Evolutionary conservation across 2,329 filamentous ascomycete species (phyloP).

Genomic region (Zasmidium citrigriseum): DNA sequence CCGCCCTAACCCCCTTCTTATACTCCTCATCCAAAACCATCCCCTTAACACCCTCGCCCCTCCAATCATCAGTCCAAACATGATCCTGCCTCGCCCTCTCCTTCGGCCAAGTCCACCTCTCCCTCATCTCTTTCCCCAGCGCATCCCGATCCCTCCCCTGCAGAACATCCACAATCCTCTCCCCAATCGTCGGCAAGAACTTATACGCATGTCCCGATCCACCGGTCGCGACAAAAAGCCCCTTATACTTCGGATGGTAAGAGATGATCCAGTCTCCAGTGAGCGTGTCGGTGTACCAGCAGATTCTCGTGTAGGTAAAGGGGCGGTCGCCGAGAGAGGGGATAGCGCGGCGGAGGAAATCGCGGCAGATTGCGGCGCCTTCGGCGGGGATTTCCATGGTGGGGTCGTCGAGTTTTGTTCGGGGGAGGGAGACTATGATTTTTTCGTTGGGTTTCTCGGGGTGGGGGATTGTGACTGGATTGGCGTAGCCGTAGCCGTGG

Average conservation of each 20-base stretch:
- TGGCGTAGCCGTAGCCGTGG: constrained; percentile 53
- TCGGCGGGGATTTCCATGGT: constrained; percentile 55
- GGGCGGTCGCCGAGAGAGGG: constrained; percentile 41
- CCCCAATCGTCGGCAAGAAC: constrained; percentile 60
- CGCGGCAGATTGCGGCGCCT: constrained; percentile 62
- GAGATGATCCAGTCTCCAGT: constrained; percentile 58
- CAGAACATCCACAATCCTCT: constrained; percentile 55
- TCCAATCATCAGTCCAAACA: constrained; percentile 42
- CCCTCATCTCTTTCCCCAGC: constrained; percentile 51
- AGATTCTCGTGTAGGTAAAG: constrained; percentile 51
- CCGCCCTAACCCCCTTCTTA: constrained; percentile 14
- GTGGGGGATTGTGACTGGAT: constrained; percentile 48
- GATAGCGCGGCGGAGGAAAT: constrained; percentile 59
- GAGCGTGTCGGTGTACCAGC: constrained; percentile 60
- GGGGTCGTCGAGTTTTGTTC: constrained; percentile 49
- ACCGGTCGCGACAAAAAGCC: constrained; percentile 61
- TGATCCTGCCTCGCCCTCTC: constrained; percentile 37
- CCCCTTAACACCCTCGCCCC: constrained; percentile 37
- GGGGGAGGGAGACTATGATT: constrained; percentile 52
- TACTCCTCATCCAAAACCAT: constrained; percentile 40
- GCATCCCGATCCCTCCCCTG: constrained; percentile 41
- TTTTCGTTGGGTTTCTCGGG: constrained; percentile 41
- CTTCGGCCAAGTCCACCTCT: constrained; percentile 61
- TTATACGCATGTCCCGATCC: constrained; percentile 66
- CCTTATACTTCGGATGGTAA: constrained; percentile 51